Base-by-base conservation (phyloP, 2,329 filamentous ascomycete species). In the Coniochaeta prunicola region DNA sequence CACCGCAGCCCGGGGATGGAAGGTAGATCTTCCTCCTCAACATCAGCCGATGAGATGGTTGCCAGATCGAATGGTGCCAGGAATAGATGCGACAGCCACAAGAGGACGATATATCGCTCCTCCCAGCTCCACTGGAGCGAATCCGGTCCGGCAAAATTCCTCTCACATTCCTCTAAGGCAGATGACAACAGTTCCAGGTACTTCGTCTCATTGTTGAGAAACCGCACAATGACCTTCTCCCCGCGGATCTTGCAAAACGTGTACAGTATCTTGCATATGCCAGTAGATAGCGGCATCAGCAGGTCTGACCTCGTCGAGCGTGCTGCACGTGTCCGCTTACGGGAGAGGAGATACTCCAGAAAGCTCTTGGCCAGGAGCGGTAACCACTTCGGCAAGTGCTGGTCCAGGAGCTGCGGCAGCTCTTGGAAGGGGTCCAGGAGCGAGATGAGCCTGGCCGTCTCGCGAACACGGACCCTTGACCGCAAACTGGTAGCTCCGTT, bases 231-330 rank as follows among this genome's bases (percentile, higher is more conserved):
- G 57, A 99, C 88, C 73, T 97, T 97, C 70, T 94, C 87, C 26
- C 94, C 93, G 57, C 94, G 85, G 56, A 97, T 88, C 74, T 99
- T 99, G 80, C 92, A 97, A 61, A 99, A 88, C 0, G 88, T 88
- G 70, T 97, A 97, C 36, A 99, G 73, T 2, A 97, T 78, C 62
- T 82, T 84, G 70, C 88, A 91, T 58, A 96, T 86, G 4, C 91
- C 92, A 61, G 82, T 80, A 26, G 87, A 82, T 0, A 91, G 74
- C 0, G 86, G 80, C 24, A 78, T 73, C 15, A 85, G 67, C 10
- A 82, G 70, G 58, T 77, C 69, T 7, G 63, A 66, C 48, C 62
- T 59, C n/a, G 60, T 59, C 45, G 71, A 65, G 28, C 58, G 36
- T 53, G 57, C n/a, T 59, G 67, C 48, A 63, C 72, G 81, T 67